Conservation (phyloP, 2,329 filamentous ascomycete genomes). For the Ascosphaera apis region DNA sequence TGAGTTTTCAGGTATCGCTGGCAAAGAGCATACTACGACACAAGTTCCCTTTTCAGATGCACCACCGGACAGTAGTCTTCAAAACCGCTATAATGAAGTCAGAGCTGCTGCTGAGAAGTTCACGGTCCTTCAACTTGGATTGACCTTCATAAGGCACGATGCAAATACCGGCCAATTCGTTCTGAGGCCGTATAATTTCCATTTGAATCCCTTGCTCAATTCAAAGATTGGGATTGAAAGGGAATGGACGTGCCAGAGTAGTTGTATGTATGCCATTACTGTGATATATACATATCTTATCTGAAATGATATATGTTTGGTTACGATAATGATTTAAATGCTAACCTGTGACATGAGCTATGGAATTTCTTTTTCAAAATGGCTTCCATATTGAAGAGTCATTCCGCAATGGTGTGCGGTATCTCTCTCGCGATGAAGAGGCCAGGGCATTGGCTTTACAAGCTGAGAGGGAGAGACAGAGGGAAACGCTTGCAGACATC, state of each 20-base stretch:
- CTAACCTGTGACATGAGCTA: constrained; percentile 23
- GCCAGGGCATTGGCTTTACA: constrained; percentile 22
- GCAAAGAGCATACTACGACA: too few species aligned
- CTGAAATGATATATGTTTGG: too few species aligned
- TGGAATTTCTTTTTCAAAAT: constrained; percentile 35
- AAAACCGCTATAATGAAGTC: constrained; percentile 37
- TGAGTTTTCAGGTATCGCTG: too few species aligned
- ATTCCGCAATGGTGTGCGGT: constrained; percentile 34
- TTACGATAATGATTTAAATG: too few species aligned
- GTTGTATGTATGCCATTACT: constrained; percentile 15
- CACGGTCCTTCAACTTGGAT: constrained; percentile 41
- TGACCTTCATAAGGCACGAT: constrained; percentile 41
- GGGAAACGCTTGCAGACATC: constrained; percentile 17
- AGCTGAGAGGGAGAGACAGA: constrained; percentile 18
- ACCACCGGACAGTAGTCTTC: too few species aligned
- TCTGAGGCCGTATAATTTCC: constrained; percentile 41
- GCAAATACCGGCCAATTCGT: constrained; percentile 23
- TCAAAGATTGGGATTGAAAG: constrained; percentile 33
- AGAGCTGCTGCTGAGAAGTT: constrained; percentile 38
- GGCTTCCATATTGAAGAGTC: constrained; percentile 35
- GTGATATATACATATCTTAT: background rate
- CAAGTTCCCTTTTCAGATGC: too few species aligned
- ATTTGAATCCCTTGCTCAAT: constrained; percentile 32
- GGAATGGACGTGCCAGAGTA: constrained; percentile 34
- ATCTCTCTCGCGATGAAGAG: constrained; percentile 38